These are phyloP conservation scores for Cylindrotheca closterium DNA, from an alignment of 108 stramenopile genomes.

Conservation along the genomic window DNA sequence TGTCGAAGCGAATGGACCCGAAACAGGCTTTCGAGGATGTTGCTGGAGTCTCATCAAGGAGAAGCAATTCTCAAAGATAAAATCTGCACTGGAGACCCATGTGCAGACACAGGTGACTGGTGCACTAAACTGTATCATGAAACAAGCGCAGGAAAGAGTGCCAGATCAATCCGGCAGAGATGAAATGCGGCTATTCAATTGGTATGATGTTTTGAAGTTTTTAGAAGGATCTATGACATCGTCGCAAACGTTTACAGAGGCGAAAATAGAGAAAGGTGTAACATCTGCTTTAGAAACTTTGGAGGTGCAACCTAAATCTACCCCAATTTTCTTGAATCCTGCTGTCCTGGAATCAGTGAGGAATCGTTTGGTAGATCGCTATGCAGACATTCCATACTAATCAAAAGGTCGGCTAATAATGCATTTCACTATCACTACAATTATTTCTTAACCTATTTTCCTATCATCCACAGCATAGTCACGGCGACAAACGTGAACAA, in stretches of 20 bases:
- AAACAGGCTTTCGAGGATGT: constrained; percentile 8
- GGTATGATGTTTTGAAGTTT: constrained; percentile 29
- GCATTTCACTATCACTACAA: no score
- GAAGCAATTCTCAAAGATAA: constrained; percentile 13
- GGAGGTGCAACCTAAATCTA: not conserved
- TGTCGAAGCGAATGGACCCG: not conserved
- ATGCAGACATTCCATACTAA: constrained; percentile 24
- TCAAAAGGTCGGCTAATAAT: no score
- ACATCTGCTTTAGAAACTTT: constrained; percentile 3
- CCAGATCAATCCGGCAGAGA: not conserved
- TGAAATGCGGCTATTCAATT: constrained; percentile 12
- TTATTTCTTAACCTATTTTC: no score
- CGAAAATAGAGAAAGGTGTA: not conserved
- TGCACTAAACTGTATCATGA: constrained; percentile 7
- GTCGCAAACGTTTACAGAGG: not conserved
- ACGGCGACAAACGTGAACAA: no score
- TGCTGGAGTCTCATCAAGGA: constrained; percentile 22
- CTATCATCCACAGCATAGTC: no score
- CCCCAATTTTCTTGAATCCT: constrained; percentile 21
- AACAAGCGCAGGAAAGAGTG: constrained; percentile 1
- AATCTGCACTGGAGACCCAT: constrained; percentile 13
- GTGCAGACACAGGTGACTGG: constrained; percentile 12
- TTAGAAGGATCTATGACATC: not conserved
- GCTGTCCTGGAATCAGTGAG: constrained; percentile 21
- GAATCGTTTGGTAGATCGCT: constrained; percentile 31